Percentiles rank a stretch among this genome's conserved stretches.
phyloP scores from a whole-genome alignment of 2,329 filamentous ascomycete species.

The Mycosphaerella arachidis region DNA sequence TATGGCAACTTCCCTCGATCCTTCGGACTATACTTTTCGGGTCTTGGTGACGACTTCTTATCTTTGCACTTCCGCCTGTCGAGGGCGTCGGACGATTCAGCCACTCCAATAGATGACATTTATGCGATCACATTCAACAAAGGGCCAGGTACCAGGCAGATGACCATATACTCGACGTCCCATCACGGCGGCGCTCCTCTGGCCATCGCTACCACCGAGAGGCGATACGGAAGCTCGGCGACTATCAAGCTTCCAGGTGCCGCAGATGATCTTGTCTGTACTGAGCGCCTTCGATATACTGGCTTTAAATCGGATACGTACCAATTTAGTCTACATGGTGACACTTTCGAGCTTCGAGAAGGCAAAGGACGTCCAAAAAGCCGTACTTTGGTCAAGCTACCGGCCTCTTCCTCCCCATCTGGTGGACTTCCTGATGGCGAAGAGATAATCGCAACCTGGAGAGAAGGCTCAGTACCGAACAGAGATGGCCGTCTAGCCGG shows the following conservation, averaged over 20 bases:
- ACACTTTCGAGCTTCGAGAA: constrained; percentile 1
- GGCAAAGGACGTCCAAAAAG: background rate
- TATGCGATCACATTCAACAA: constrained; percentile 3
- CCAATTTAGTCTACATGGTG: background rate
- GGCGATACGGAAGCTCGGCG: background rate
- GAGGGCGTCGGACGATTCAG: background rate
- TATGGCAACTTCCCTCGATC: constrained; percentile 1
- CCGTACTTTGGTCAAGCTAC: background rate
- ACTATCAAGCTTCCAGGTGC: background rate
- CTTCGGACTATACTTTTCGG: constrained; percentile 2
- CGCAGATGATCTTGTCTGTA: background rate
- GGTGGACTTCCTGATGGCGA: background rate
- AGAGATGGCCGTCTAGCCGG: background rate
- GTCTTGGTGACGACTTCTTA: constrained; percentile 1
- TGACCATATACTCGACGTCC: background rate
- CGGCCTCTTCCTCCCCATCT: background rate
- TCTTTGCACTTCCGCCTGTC: constrained; percentile 2
- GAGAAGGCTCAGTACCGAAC: constrained; percentile 3
- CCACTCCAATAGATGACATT: background rate
- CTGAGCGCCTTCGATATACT: background rate
- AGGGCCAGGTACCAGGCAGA: constrained; percentile 1
- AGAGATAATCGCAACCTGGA: background rate
- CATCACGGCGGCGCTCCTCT: background rate
- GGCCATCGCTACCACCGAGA: constrained; percentile 1
- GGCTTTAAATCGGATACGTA: background rate